Conservation (phyloP, 2,329 filamentous ascomycete genomes). For the Alternaria gansuensis region DNA sequence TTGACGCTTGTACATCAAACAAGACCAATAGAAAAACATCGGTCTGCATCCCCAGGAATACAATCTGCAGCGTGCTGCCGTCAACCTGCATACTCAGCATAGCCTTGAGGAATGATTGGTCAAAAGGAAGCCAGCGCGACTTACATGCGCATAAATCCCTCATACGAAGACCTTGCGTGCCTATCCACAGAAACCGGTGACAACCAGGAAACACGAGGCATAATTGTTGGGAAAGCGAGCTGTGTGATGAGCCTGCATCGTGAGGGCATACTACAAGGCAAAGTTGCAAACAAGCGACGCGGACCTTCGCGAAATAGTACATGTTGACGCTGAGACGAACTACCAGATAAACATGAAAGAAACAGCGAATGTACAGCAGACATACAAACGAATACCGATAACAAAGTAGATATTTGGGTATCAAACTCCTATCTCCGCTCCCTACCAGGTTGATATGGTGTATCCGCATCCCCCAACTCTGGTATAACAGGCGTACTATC, state of each 20-base stretch:
- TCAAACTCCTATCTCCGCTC: background rate
- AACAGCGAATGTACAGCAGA: no score
- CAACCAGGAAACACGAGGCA: no score
- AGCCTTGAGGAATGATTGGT: background rate
- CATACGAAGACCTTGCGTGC: no score
- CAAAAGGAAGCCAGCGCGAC: background rate
- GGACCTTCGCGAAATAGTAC: no score
- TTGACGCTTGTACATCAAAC: background rate
- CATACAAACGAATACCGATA: no score
- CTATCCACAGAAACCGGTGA: no score
- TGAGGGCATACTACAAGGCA: no score
- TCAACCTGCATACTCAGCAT: background rate
- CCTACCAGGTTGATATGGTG: conserved; percentile 21
- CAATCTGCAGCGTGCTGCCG: background rate
- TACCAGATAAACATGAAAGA: no score
- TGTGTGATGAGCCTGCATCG: no score
- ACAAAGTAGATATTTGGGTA: background rate
- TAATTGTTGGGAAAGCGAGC: no score
- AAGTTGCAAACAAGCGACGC: no score
- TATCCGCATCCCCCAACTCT: conserved; percentile 29
- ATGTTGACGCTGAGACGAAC: no score
- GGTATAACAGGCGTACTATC: conserved; percentile 22
- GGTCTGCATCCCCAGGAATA: background rate
- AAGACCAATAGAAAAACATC: background rate
- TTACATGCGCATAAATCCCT: background rate